Conservation (phyloP, 2,329 filamentous ascomycete species). For the Fusarium siculi region DNA sequence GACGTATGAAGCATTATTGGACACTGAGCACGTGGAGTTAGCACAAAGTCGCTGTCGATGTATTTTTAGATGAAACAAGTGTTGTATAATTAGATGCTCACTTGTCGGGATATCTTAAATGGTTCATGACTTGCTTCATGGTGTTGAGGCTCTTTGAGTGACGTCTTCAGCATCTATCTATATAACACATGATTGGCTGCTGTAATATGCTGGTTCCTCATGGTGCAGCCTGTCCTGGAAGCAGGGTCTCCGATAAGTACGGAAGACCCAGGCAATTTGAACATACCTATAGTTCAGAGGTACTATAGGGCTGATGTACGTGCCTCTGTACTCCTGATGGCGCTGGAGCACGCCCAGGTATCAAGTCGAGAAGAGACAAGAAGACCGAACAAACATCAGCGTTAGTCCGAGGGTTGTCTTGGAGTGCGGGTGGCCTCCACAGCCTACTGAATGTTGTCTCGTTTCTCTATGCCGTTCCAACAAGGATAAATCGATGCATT, state of each 20-base stretch:
- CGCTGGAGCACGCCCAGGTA: neutral
- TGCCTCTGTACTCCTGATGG: neutral
- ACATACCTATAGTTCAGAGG: neutral
- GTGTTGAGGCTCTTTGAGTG: conserved; percentile 43
- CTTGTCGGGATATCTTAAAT: neutral
- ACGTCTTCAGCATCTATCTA: conserved; percentile 13
- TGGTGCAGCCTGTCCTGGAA: neutral
- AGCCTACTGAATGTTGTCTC: conserved; percentile 3
- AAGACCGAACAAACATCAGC: conserved; percentile 4
- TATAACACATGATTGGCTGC: conserved; percentile 32
- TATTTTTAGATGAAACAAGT: conserved; percentile 31
- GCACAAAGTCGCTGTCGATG: neutral
- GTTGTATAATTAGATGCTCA: conserved; percentile 14
- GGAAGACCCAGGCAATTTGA: neutral
- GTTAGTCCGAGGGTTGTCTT: conserved; percentile 6
- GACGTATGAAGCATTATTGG: conserved; percentile 23
- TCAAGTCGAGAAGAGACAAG: conserved; percentile 3
- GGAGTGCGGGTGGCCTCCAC: conserved; percentile 4
- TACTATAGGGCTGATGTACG: conserved; percentile 3
- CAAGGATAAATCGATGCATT: conserved; percentile 5
- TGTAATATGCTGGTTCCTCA: neutral
- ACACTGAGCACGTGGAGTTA: conserved; percentile 5
- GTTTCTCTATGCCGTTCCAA: conserved; percentile 8
- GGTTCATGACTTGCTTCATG: conserved; percentile 15
- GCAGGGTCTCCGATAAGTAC: neutral